These are phyloP conservation scores for Cercospora sesami DNA, from an alignment of 2,329 filamentous ascomycete genomes.

Conservation along the genomic window DNA sequence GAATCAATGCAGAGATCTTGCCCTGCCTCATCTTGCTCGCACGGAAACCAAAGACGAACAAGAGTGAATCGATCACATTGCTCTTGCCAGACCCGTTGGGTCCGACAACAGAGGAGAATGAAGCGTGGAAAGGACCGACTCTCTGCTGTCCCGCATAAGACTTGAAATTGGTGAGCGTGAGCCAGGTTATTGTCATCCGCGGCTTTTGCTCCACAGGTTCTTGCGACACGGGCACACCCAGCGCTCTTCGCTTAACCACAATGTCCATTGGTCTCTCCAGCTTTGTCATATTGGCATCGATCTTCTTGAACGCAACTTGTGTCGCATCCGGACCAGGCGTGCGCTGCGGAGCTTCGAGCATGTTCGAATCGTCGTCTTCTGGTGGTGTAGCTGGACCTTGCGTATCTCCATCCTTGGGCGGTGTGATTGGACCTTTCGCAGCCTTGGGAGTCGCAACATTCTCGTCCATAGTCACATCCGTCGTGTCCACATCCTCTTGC, in stretches of 20 bases:
- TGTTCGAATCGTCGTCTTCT: constrained; percentile 23
- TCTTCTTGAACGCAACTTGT: constrained; percentile 60
- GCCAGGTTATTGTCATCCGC: constrained; percentile 87
- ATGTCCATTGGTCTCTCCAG: constrained; percentile 93
- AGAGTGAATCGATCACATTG: constrained; percentile 94
- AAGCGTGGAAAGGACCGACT: constrained; percentile 94
- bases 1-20: constrained; percentile 95
- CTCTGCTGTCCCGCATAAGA: constrained; percentile 95
- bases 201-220: constrained; percentile 77
- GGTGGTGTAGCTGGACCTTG: constrained; percentile 4
- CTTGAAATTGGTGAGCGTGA: constrained; percentile 96
- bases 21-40: constrained; percentile 99
- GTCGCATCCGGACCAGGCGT: constrained; percentile 19
- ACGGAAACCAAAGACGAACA: constrained; percentile 98
- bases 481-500: constrained; percentile 25
- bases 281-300: constrained; percentile 73
- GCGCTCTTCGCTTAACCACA: constrained; percentile 77
- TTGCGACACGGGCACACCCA: constrained; percentile 62
- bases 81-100: constrained; percentile 98
- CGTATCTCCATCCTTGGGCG: constrained; percentile 2
- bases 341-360: constrained; percentile 23
- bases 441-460: constrained; percentile 19
- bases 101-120: constrained; percentile 95
- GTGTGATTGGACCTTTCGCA: constrained; percentile 12
- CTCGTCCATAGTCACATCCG: constrained; percentile 28